Base-by-base conservation (phyloP, 179 eudicot species). In the Beta macrorhiza region DNA sequence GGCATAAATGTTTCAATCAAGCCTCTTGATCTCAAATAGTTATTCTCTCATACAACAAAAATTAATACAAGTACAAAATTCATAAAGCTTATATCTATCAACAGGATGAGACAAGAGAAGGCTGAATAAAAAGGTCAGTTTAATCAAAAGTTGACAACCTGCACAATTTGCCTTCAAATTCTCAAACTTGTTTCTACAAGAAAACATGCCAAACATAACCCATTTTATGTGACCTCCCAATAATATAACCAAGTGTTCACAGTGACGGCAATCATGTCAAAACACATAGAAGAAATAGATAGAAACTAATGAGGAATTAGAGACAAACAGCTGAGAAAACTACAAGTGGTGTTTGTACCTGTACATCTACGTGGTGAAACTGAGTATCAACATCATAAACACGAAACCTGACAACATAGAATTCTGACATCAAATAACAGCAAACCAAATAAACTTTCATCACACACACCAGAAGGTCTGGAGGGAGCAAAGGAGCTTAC, bases 301-400 rank as follows among this genome's bases (percentile, higher is more conserved):
- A 29, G 62, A 77, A 77, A 79, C 69, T 25, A 65, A 47, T 15
- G 47, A 25, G 47, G 22, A 47, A 56, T 8, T 22, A 25, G n/a
- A 76, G 12, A 44, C 56, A 74, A 77, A 79, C 64, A n/a, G 64
- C 72, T 67, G 71, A 78, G 75, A 37, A 76, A 12, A 51, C 22
- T 1, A 20, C 53, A 47, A 73, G 81, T 75, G 64, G 67, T 37
- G 70, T 44, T 63, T 52, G 53, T 91, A 97, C 99, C 99, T 93
- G 91, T 25, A 89, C 92, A 82, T 91, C 97, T 63, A 83, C 74
- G 79, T 88, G 81, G 83, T 91, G 93, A 86, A 92, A 94, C 79
- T 89, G 97, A 82, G 95, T 87, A 86, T 97, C 98, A 80, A 97
- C 90, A 82, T 94, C 99, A 89, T 91, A 94, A 65, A 97, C 89